Evolutionary conservation across 176 grass and related monocot genomes (phyloP), one percentile per base, ranked within the genome.

Genomic region (Cenchrus americanus): DNA sequence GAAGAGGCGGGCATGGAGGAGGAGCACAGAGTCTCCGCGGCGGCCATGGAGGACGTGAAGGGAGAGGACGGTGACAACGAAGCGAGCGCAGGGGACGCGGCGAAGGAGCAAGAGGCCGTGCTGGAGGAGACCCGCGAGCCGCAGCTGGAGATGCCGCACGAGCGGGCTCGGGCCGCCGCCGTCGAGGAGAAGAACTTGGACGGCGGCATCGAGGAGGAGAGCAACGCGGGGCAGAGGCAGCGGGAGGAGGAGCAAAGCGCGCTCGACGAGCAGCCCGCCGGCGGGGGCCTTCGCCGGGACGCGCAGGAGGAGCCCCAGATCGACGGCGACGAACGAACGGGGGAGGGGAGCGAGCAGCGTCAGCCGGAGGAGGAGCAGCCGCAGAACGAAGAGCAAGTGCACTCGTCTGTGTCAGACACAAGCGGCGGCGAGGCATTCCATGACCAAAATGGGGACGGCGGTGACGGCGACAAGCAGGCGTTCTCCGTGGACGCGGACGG

Each of bases 171-270:
- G 5, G 82, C 3, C 15, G 47, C 58, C 13, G 77, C 61, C 6
- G 42, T 22, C 6, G 92, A 89, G 76, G 96, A 91, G 89, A 83
- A 85, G 78, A 91, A 75, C 73, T n/a, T 95, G 41, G 92, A 95
- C 18, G 91, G 92, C 41, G 92, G 91, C 77, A 76, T 89, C 42
- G 89, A 94, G 80, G 91, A 94, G 75, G 82, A 87, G 78, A 94
- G 85, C 91, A 82, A 69, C 23, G 84, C 64, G 12, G 71, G 85
- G 77, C 91, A 91, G 87, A 84, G 85, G 68, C 91, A 69, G 65
- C 77, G 85, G 2, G 91, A 94, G 66, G 84, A 73, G 51, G 94
- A 97, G 26, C 75, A 86, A 77, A 88, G 61, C 41, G 89, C 86
- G 79, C 83, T 83, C 11, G 85, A 87, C 0, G 83, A 89, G 13